A percentile compares a stretch with the other conserved stretches of the same genome.
These are phyloP conservation scores for Xylaria sp. DNA, from an alignment of 2,329 filamentous ascomycete species.

Conservation along the genomic window DNA sequence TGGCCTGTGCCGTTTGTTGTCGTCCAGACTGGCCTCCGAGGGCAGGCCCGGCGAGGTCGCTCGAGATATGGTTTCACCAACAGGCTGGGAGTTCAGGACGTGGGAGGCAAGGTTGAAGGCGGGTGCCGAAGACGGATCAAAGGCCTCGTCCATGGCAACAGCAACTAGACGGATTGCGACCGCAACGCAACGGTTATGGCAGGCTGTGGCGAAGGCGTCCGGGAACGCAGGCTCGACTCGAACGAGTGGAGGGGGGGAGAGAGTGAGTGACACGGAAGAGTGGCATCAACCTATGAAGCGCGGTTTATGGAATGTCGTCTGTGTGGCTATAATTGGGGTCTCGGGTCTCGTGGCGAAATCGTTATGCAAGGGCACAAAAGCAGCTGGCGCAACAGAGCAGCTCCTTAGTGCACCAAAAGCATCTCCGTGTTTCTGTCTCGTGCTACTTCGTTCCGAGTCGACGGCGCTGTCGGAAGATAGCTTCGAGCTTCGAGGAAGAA, in stretches of 20 bases:
- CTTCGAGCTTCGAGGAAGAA: background rate
- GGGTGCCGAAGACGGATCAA: conserved; percentile 53
- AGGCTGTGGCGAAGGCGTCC: conserved; percentile 17
- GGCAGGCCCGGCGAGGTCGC: conserved; percentile 83
- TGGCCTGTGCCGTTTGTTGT: conserved; percentile 77
- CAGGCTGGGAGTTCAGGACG: conserved; percentile 54
- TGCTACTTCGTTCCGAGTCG: conserved; percentile 4
- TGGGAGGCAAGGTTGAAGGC: conserved; percentile 53
- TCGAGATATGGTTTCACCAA: conserved; percentile 79
- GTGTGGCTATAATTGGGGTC: conserved; percentile 21
- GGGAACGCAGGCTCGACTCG: conserved; percentile 21
- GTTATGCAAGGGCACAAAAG: conserved; percentile 23
- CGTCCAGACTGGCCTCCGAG: conserved; percentile 59
- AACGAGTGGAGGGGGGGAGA: conserved; percentile 4
- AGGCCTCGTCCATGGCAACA: conserved; percentile 52
- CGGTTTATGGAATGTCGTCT: conserved; percentile 21
- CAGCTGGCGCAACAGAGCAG: conserved; percentile 14
- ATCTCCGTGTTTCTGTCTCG: background rate
- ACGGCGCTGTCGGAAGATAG: conserved; percentile 12
- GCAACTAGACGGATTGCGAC: background rate
- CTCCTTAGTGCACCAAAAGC: background rate
- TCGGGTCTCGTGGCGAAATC: conserved; percentile 28
- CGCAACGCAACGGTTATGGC: conserved; percentile 16
- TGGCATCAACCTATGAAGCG: conserved; percentile 29
- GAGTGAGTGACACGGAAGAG: conserved; percentile 20